phyloP scores from a whole-genome alignment of 768 basidiomycete genomes.

The Tremella mesenterica region DNA sequence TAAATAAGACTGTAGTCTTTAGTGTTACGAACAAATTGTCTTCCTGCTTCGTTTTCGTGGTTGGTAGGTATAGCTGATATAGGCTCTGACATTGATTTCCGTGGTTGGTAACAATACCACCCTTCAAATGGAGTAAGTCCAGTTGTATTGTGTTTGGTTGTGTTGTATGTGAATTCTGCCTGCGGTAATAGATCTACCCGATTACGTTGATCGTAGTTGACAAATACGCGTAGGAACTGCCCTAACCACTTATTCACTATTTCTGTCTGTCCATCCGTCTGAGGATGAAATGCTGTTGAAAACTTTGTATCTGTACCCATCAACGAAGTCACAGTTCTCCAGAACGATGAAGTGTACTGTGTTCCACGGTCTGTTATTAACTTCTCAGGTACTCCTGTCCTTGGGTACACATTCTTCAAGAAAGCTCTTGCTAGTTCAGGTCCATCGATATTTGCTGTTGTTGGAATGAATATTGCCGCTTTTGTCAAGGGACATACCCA shows the following conservation, averaged over 20 bases:
- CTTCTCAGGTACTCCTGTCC: constrained; percentile 27
- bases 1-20: constrained; percentile 8
- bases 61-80: too few species aligned
- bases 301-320: constrained; percentile 43
- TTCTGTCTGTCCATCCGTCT: constrained; percentile 46
- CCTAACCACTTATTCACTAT: constrained; percentile 3
- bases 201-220: constrained; percentile 41
- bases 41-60: too few species aligned
- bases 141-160: constrained; percentile 1
- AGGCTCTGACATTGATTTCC: too few species aligned
- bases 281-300: constrained; percentile 49
- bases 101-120: too few species aligned
- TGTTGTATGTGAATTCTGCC: constrained; percentile 18
- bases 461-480: not conserved
- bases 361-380: constrained; percentile 37
- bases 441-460: too few species aligned
- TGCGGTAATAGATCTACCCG: constrained; percentile 42
- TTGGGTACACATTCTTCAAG: constrained; percentile 6
- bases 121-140: constrained; percentile 4
- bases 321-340: constrained; percentile 34
- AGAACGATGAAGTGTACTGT: constrained; percentile 38
- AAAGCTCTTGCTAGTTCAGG: not conserved
- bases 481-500: not conserved
- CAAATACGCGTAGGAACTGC: constrained; percentile 3
- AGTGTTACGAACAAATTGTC: too few species aligned